Evolutionary conservation across 345 rosid genomes (phyloP), one percentile per base, ranked within the genome.

Genomic region (Kernera saxatilis): DNA sequence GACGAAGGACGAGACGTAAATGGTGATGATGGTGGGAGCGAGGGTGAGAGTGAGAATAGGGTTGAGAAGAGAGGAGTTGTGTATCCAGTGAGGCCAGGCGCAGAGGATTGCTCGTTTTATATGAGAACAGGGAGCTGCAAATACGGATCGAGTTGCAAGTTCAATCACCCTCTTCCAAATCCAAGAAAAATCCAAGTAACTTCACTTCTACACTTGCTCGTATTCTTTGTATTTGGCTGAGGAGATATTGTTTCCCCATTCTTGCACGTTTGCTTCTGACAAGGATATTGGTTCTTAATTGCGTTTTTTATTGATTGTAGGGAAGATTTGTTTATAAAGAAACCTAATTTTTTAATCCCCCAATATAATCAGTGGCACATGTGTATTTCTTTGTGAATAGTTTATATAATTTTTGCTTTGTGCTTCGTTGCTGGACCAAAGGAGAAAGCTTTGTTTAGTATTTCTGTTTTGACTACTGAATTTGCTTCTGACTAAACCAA

Each of bases 121-220:
- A 87, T 94, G 81, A 88, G 83, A 77, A 88, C 89, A 8, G 95
- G 99, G 22, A 78, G 71, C 51, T 91, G 99, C 85, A 94, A 87
- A 71, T 94, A 75, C 66, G 99, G 93, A 48, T 85, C 83, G 17
- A 82, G 55, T 78, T 91, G 99, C 91, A 91, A 85, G 87, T 91
- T 89, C 75, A 94, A 91, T 71, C 99, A 94, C 21, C 98, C 98
- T 22, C 60, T 84, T 61, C 79, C 76, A 14, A 76, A 77, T 55
- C 61, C 61, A 1, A 55, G 26, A 63, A 85, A 73, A 69, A 68
- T 33, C 71, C 88, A 83, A 92, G 99, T 91, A 74, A 25, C 37
- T 30, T 39, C 48, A 22, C 49, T 32, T 33, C 14, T 68, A 36
- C 43, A 17, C 51, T 17, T 57, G n/a, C 13, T 62, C 5, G 6